Conservation (phyloP, 2,329 filamentous ascomycete species). For the Alternaria infectoria region DNA sequence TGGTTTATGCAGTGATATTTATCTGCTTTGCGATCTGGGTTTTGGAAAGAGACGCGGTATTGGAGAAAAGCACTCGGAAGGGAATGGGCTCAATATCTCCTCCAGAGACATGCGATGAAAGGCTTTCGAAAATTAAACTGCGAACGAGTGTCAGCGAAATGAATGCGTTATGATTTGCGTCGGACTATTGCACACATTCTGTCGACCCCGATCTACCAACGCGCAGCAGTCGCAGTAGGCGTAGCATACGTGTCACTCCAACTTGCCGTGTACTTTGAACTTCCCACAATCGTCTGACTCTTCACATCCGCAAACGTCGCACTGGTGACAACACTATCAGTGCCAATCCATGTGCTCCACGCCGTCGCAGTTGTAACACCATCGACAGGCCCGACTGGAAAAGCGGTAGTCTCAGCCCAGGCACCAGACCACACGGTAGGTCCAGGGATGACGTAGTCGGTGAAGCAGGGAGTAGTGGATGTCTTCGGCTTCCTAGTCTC, state of each 20-base stretch:
- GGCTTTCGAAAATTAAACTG: rapidly evolving
- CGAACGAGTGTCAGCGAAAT: rapidly evolving
- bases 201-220: constrained; percentile 8
- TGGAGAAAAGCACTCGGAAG: too few species aligned
- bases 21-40: too few species aligned
- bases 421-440: constrained; percentile 47
- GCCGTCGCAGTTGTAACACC: constrained; percentile 33
- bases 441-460: constrained; percentile 51
- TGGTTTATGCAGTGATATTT: too few species aligned
- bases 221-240: constrained; percentile 12
- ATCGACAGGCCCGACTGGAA: constrained; percentile 35
- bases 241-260: constrained; percentile 27
- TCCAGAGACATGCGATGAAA: too few species aligned
- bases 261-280: constrained; percentile 25
- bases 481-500: constrained; percentile 37
- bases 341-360: constrained; percentile 40
- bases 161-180: not conserved
- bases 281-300: constrained; percentile 31
- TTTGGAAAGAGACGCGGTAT: too few species aligned
- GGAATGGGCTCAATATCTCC: too few species aligned
- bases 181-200: not conserved
- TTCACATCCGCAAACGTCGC: constrained; percentile 31
- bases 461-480: constrained; percentile 26
- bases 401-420: constrained; percentile 42
- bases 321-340: constrained; percentile 28